These are phyloP conservation scores for Scytalidium sp. DNA, from an alignment of 2,329 filamentous ascomycete genomes.

Conservation along the genomic window DNA sequence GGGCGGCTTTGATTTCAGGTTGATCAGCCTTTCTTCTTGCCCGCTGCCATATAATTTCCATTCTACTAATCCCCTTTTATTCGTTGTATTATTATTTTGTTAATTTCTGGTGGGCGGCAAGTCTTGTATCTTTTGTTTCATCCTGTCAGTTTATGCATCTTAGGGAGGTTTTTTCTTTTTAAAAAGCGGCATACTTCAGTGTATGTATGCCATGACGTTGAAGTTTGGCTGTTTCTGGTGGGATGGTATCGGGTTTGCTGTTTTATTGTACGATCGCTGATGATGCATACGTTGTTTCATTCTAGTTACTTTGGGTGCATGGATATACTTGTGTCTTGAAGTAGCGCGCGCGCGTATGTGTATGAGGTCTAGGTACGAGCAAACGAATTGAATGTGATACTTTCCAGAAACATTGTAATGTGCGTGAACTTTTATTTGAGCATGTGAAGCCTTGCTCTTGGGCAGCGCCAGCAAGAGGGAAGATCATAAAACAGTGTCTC, in stretches of 20 bases:
- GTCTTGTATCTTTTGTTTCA: background rate
- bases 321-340: background rate
- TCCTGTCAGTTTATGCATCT: background rate
- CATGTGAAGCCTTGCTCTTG: no score
- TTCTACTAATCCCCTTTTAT: background rate
- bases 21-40: background rate
- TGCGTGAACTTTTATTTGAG: background rate
- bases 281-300: no score
- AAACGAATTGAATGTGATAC: background rate
- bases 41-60: background rate
- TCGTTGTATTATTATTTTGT: background rate
- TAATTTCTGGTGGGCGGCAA: background rate
- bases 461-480: no score
- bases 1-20: no score
- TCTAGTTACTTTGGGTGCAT: background rate
- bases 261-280: no score
- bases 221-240: no score
- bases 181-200: no score
- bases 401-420: background rate
- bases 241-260: no score
- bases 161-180: no score
- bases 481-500: no score
- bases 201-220: no score
- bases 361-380: background rate
- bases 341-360: background rate